Conservation (phyloP, 1,284 basidiomycete genomes). For the Cryptococcus sp. region DNA sequence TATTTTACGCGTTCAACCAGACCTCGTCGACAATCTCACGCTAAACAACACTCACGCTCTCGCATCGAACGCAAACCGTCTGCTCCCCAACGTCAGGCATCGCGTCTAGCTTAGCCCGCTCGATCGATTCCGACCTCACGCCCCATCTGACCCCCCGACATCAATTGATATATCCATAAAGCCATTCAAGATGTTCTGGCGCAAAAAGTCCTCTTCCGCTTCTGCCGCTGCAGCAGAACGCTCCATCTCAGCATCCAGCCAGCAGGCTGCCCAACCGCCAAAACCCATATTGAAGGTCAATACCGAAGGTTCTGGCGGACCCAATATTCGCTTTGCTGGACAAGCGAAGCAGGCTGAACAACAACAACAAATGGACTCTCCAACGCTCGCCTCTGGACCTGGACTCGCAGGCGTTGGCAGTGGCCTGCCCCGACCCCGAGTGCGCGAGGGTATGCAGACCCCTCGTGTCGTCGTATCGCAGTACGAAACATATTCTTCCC, state of each 20-base stretch:
- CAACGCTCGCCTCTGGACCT: background rate
- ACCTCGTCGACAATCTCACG: too few species aligned
- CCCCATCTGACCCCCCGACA: too few species aligned
- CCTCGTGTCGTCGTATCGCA: constrained; percentile 16
- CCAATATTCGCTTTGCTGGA: constrained; percentile 31
- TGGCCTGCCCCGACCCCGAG: background rate
- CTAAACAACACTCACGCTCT: background rate
- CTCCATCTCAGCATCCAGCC: constrained; percentile 3
- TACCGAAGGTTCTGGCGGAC: constrained; percentile 20
- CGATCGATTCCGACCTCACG: too few species aligned
- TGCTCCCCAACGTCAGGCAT: too few species aligned
- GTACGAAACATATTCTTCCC: constrained; percentile 13
- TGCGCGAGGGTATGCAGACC: background rate
- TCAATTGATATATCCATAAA: too few species aligned
- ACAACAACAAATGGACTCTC: background rate
- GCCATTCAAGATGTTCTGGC: constrained; percentile 33
- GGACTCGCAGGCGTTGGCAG: background rate
- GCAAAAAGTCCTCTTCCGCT: constrained; percentile 21
- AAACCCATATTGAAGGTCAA: constrained; percentile 35
- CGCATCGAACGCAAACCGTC: background rate
- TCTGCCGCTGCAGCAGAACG: constrained; percentile 8
- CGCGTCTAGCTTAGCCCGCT: too few species aligned
- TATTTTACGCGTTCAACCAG: too few species aligned
- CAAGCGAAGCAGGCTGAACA: background rate
- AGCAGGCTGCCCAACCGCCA: constrained; percentile 20